Evolutionary conservation across 768 basidiomycete genomes (phyloP).

Genomic region (Suillus bovinus): DNA sequence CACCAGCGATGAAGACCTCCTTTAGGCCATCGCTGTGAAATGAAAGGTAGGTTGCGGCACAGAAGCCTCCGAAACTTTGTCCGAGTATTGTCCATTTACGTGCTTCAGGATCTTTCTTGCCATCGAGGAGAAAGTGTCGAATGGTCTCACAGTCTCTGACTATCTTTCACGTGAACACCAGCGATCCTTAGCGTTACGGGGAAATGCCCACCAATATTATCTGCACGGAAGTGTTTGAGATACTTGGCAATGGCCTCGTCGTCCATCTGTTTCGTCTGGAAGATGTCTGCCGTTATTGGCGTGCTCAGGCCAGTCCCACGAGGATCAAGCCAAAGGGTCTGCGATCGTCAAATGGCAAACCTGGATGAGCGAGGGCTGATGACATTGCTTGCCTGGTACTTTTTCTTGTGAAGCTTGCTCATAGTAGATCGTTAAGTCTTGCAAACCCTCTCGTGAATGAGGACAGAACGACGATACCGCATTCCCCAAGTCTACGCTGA

Average conservation of each 20-base stretch:
- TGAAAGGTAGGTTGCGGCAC: constrained; percentile 46
- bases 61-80: constrained; percentile 56
- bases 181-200: neutral
- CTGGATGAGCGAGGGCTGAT: neutral
- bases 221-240: constrained; percentile 52
- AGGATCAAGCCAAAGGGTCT: constrained; percentile 56
- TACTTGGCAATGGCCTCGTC: constrained; percentile 49
- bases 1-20: constrained; percentile 50
- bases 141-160: constrained; percentile 54
- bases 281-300: constrained; percentile 43
- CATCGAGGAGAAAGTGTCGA: constrained; percentile 42
- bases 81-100: constrained; percentile 53
- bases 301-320: constrained; percentile 55
- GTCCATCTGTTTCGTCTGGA: constrained; percentile 34
- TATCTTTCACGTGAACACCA: constrained; percentile 11
- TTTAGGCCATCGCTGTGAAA: constrained; percentile 46
- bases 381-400: constrained; percentile 43
- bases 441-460: neutral
- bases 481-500: constrained; percentile 34
- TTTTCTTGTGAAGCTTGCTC: constrained; percentile 46
- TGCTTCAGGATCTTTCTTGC: constrained; percentile 40
- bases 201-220: constrained; percentile 42
- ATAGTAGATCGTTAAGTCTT: neutral
- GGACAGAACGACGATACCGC: constrained; percentile 26
- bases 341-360: neutral